phyloP scores from a whole-genome alignment of 768 basidiomycete genomes.

The Xanthoconium purpureum region DNA sequence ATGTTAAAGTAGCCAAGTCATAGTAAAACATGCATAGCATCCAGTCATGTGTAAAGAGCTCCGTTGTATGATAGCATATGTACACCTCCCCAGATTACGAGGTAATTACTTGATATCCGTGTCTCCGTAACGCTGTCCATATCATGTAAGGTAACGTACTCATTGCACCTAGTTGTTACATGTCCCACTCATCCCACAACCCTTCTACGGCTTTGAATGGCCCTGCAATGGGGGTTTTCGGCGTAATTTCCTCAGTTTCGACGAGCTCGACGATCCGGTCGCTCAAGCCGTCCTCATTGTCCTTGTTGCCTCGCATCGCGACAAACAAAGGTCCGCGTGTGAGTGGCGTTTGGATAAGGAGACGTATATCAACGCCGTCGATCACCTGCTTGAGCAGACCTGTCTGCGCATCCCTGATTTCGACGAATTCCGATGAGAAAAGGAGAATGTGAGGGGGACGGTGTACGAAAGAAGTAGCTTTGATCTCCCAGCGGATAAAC shows the following conservation, averaged over 20 bases:
- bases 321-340: constrained; percentile 49
- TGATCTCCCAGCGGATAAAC: constrained; percentile 79
- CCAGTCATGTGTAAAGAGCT: neutral
- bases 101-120: constrained; percentile 11
- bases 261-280: constrained; percentile 67
- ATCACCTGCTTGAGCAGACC: constrained; percentile 81
- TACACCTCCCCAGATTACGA: constrained; percentile 10
- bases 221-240: constrained; percentile 30
- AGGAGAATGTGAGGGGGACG: constrained; percentile 66
- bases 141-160: neutral
- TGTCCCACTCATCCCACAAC: constrained; percentile 76
- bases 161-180: constrained; percentile 33
- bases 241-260: constrained; percentile 60
- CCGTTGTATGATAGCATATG: constrained; percentile 15
- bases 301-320: constrained; percentile 59
- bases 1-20: too few species aligned
- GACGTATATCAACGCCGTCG: constrained; percentile 65
- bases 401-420: constrained; percentile 62
- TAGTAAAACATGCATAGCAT: too few species aligned
- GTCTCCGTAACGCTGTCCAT: neutral
- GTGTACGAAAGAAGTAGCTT: constrained; percentile 57
- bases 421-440: constrained; percentile 72
- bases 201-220: constrained; percentile 17
- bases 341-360: constrained; percentile 45
- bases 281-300: constrained; percentile 54